Base-by-base conservation (phyloP, 179 eudicot species). In the Silene noctiflora region DNA sequence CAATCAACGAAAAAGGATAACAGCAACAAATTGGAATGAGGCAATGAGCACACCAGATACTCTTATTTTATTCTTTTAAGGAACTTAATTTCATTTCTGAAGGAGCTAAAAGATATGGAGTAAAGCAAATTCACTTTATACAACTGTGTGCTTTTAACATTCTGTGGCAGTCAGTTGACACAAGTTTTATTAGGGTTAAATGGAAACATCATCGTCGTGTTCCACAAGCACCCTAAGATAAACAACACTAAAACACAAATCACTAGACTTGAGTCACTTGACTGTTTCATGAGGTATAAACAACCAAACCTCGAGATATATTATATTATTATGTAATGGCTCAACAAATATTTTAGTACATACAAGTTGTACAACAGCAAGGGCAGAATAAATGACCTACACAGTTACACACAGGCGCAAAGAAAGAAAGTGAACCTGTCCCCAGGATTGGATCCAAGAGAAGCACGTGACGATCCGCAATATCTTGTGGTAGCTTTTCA, bases 401-500 rank as follows among this genome's bases (percentile, higher is more conserved):
- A 27, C 53, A 46, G 3, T 10, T 14, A 16, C 6, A 60, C 29
- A 56, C 71, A 25, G 14, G 46, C 58, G 60, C 66, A 9, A 67
- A 4, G 33, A 73, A 21, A 59, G 35, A 62, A 51, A 58, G 72
- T 84, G 71, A 81, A 93, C 98, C 98, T 88, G 98, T 93, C 79
- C 96, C 98, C 11, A 93, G 88, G 62, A 93, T 91, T 8, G 98
- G 98, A 80, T 93, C 98, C 85, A 93, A 85, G 73, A 93, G 89
- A 75, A 93, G 79, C 35, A 93, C 98, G 72, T 91, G 98, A 72
- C 98, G 85, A 69, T 93, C 94, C 27, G 96, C 86, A 61, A 93
- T 93, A 80, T 93, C 98, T 79, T 73, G 82, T 68, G 98, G 98
- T 73, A 91, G 85, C 80, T 93, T 93, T 84, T 91, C 94, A 84